These are phyloP conservation scores for Huntiella abstrusa DNA, from an alignment of 2,329 filamentous ascomycete species.

Conservation along the genomic window DNA sequence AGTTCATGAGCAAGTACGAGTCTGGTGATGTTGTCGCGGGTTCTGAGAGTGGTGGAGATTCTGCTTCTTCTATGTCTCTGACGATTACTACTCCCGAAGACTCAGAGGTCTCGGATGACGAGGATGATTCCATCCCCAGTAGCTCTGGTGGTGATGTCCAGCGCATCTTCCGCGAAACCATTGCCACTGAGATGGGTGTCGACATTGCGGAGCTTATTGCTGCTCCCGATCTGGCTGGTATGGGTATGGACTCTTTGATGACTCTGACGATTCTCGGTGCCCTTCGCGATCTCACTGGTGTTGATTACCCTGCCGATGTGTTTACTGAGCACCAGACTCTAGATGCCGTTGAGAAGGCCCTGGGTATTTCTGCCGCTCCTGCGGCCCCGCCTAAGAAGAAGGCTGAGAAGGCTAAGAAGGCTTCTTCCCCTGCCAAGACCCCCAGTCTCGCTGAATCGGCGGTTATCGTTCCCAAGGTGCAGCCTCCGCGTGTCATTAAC, in stretches of 20 bases:
- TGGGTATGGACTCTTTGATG: slow-evolving; percentile 42
- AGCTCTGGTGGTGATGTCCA: slow-evolving; percentile 20
- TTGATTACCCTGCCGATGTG: slow-evolving; percentile 39
- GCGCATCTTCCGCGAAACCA: slow-evolving; percentile 41
- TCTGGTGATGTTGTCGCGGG: slow-evolving; percentile 14
- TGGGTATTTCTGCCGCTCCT: slow-evolving; percentile 31
- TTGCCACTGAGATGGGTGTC: slow-evolving; percentile 56
- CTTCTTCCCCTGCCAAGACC: slow-evolving; percentile 1
- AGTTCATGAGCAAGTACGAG: slow-evolving; percentile 21
- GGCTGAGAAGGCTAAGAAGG: slow-evolving; percentile 15
- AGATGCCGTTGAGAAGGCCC: slow-evolving; percentile 44
- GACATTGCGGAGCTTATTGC: slow-evolving; percentile 42
- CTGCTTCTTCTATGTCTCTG: slow-evolving; percentile 29
- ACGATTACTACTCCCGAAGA: slow-evolving; percentile 34
- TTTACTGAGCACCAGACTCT: slow-evolving; percentile 42
- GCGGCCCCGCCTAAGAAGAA: slow-evolving; percentile 18
- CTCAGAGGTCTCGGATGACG: slow-evolving; percentile 25
- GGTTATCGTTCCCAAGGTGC: slow-evolving; percentile 6
- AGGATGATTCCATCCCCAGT: slow-evolving; percentile 14
- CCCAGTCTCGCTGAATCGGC: slow-evolving; percentile 10
- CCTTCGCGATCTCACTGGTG: slow-evolving; percentile 33
- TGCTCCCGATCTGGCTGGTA: slow-evolving; percentile 32
- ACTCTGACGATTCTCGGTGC: slow-evolving; percentile 35
- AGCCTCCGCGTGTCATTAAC: slow-evolving; percentile 16
- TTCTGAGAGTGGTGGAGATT: slow-evolving; percentile 22